Evolutionary conservation across 768 basidiomycete species (phyloP).

Genomic region (Zangia roseola): DNA sequence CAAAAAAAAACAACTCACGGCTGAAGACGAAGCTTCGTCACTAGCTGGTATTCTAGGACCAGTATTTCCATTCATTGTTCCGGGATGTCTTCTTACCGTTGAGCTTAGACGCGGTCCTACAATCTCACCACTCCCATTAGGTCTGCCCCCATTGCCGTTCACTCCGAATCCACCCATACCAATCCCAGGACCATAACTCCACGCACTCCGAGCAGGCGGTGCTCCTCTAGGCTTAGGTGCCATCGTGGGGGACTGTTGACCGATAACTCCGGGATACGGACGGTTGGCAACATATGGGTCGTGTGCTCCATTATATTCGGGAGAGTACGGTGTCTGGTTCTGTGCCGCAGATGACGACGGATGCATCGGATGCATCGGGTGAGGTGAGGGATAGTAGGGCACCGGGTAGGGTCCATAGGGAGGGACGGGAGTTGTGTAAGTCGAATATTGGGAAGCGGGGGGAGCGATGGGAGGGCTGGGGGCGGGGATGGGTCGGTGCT

Average conservation of each 20-base stretch:
- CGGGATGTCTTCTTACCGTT: conserved; percentile 45
- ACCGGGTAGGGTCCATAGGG: conserved; percentile 37
- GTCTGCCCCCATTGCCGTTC: conserved; percentile 26
- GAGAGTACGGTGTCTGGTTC: conserved; percentile 27
- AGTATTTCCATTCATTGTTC: conserved; percentile 50
- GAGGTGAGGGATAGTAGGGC: conserved; percentile 29
- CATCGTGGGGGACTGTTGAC: conserved; percentile 30
- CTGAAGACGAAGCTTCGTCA: conserved; percentile 75
- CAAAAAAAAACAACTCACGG: conserved; percentile 50
- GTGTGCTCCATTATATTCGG: conserved; percentile 30
- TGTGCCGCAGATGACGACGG: conserved; percentile 25
- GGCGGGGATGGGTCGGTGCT: conserved; percentile 35
- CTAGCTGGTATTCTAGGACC: conserved; percentile 59
- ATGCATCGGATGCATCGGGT: conserved; percentile 28
- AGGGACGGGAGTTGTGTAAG: conserved; percentile 32
- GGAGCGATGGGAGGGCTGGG: conserved; percentile 31
- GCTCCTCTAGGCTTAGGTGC: conserved; percentile 31
- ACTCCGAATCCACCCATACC: conserved; percentile 45
- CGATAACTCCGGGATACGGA: conserved; percentile 30
- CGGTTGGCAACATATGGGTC: conserved; percentile 23
- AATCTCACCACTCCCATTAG: conserved; percentile 39
- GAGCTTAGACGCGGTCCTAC: conserved; percentile 66
- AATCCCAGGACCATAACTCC: conserved; percentile 70
- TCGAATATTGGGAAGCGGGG: conserved; percentile 31
- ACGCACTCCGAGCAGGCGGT: conserved; percentile 49